These are phyloP conservation scores for Graphilbum sp. DNA, from an alignment of 2,329 filamentous ascomycete genomes.

Conservation along the genomic window DNA sequence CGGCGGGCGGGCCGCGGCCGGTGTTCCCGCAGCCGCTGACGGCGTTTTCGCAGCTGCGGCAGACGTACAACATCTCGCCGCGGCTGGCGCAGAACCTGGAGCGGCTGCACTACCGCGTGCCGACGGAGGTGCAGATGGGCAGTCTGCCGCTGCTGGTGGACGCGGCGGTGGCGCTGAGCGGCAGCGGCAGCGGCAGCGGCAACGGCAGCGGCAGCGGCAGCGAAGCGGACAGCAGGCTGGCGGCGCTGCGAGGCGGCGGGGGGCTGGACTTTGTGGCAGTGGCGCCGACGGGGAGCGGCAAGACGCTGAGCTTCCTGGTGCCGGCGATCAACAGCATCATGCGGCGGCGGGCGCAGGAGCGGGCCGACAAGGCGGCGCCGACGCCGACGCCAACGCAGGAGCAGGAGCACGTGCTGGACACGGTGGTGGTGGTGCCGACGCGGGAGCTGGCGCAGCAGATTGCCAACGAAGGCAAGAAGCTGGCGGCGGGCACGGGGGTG, in stretches of 20 bases:
- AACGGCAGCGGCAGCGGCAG: not conserved
- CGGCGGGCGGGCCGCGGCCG: slow-evolving; percentile 29
- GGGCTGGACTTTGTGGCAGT: slow-evolving; percentile 67
- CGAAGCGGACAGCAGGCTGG: slow-evolving; percentile 10
- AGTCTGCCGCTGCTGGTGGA: slow-evolving; percentile 63
- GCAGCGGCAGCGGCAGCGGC: slow-evolving; percentile 10
- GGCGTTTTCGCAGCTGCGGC: slow-evolving; percentile 57
- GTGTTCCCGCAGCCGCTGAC: slow-evolving; percentile 68
- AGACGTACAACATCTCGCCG: slow-evolving; percentile 55
- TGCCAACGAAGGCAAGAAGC: slow-evolving; percentile 70
- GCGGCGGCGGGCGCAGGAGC: slow-evolving; percentile 32
- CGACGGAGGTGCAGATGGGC: slow-evolving; percentile 87
- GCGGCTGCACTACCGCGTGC: slow-evolving; percentile 70
- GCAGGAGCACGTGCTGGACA: slow-evolving; percentile 39
- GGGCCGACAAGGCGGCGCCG: slow-evolving; percentile 13
- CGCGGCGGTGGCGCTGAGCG: slow-evolving; percentile 31
- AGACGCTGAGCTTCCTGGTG: slow-evolving; percentile 85
- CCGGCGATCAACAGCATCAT: slow-evolving; percentile 67
- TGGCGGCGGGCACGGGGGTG: slow-evolving; percentile 54
- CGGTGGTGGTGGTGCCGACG: slow-evolving; percentile 61
- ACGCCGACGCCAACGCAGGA: not conserved
- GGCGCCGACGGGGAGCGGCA: slow-evolving; percentile 90
- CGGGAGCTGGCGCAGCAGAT: slow-evolving; percentile 68
- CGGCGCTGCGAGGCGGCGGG: too few relatives aligned
- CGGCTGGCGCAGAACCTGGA: slow-evolving; percentile 63